phyloP scores from a whole-genome alignment of 306 rosid species.

The Pachyrhizus erosus region DNA sequence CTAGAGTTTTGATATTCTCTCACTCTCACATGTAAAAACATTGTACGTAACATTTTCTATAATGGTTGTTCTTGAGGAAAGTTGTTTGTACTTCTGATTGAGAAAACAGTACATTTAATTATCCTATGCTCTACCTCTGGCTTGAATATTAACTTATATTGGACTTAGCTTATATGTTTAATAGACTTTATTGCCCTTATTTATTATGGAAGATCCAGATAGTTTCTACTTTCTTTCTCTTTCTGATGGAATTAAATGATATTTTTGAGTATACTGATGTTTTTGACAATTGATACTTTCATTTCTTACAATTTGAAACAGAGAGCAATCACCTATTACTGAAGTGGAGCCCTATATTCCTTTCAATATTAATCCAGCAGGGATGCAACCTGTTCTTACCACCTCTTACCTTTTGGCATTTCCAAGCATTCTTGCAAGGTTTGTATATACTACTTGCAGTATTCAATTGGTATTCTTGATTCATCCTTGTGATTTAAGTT shows the following conservation, averaged over 20 bases:
- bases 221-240: constrained; percentile 28
- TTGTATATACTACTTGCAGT: constrained; percentile 13
- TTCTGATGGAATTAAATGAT: constrained; percentile 34
- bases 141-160: constrained; percentile 24
- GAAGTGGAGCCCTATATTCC: constrained; percentile 99
- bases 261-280: constrained; percentile 30
- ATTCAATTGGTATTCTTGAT: constrained; percentile 29
- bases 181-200: constrained; percentile 20
- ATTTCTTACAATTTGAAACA: constrained; percentile 56
- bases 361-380: constrained; percentile 93
- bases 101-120: constrained; percentile 34
- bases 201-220: constrained; percentile 7
- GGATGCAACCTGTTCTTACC: constrained; percentile 99
- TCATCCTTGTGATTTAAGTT: constrained; percentile 1
- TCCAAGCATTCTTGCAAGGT: constrained; percentile 93
- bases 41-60: constrained; percentile 8
- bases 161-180: constrained; percentile 26
- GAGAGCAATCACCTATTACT: constrained; percentile 92
- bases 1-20: constrained; percentile 17
- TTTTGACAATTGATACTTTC: constrained; percentile 40
- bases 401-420: constrained; percentile 94
- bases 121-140: constrained; percentile 19
- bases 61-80: constrained; percentile 27
- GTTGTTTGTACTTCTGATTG: constrained; percentile 21
- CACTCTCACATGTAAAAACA: constrained; percentile 12